A percentile compares a stretch with the other conserved stretches of the same genome.
Evolutionary conservation across 2,329 filamentous ascomycete species (phyloP).

Genomic region (Trichoderma lentiforme): DNA sequence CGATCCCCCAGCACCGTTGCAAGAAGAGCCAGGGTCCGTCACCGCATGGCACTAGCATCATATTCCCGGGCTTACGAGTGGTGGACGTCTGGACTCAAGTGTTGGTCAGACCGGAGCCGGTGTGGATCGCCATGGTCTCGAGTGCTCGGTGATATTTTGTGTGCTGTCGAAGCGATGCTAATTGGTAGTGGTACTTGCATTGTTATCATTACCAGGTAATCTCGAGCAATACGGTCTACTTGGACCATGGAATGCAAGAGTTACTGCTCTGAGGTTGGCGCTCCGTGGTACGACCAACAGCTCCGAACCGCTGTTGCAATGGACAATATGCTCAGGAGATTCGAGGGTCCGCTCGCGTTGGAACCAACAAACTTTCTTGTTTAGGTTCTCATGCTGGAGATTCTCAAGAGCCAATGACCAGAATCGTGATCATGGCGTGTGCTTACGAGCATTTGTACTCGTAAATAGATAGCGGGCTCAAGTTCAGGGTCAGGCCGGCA

Average conservation of each 20-base stretch:
- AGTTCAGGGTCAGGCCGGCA: not conserved
- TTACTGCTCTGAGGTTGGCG: not conserved
- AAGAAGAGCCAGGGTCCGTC: slow-evolving; percentile 8
- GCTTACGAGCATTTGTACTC: not conserved
- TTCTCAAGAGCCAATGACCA: not conserved
- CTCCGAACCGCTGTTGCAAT: not conserved
- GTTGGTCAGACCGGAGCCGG: slow-evolving; percentile 4
- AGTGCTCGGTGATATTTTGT: slow-evolving; percentile 9
- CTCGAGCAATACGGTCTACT: not conserved
- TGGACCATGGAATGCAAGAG: not conserved
- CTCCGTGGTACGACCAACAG: not conserved
- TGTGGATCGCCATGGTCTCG: slow-evolving; percentile 7
- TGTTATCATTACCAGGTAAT: not conserved
- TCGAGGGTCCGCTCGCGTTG: not conserved
- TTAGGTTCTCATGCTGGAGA: not conserved
- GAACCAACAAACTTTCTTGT: slow-evolving; percentile 1
- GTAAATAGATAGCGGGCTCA: not conserved
- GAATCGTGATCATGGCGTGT: not conserved
- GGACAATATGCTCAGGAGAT: not conserved
- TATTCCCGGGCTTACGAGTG: slow-evolving; percentile 7
- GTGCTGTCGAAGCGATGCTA: not conserved
- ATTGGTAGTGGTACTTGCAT: not conserved
- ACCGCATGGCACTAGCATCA: slow-evolving; percentile 8
- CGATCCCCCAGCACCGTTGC: slow-evolving; percentile 9
- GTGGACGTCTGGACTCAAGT: not conserved